Conservation (phyloP, 495 filamentous ascomycete species). For the Emericellopsis terricola region DNA sequence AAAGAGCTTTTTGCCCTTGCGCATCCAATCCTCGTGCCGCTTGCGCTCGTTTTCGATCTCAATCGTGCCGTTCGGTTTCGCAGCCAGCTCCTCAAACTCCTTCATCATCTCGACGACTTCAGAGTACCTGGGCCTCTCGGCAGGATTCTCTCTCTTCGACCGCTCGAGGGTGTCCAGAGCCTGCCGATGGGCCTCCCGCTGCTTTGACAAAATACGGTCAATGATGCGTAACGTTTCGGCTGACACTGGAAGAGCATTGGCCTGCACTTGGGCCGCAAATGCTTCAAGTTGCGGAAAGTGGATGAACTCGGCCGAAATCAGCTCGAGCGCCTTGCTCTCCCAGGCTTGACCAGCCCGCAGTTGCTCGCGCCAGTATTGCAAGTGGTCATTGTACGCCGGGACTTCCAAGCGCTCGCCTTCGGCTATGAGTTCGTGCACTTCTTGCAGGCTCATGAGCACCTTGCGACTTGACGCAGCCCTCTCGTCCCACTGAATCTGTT, state of each 20-base stretch:
- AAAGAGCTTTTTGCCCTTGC: constrained; percentile 93
- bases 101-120: constrained; percentile 84
- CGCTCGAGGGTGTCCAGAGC: constrained; percentile 65
- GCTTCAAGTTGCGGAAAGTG: constrained; percentile 93
- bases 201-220: constrained; percentile 87
- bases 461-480: constrained; percentile 46
- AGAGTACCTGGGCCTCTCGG: constrained; percentile 71
- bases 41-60: constrained; percentile 93
- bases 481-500: constrained; percentile 80
- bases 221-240: constrained; percentile 64
- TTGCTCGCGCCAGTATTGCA: constrained; percentile 58
- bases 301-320: constrained; percentile 75
- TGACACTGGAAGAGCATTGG: constrained; percentile 63
- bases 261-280: constrained; percentile 54
- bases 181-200: constrained; percentile 81
- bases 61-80: constrained; percentile 75
- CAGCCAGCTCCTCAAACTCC: constrained; percentile 69
- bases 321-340: constrained; percentile 85
- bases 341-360: constrained; percentile 61
- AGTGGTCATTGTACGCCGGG: constrained; percentile 55
- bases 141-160: constrained; percentile 53
- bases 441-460: constrained; percentile 47
- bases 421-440: constrained; percentile 61
- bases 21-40: constrained; percentile 98
- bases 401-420: constrained; percentile 60